Evolutionary conservation across 345 rosid species (phyloP).

Genomic region (Eucalyptus globulus): DNA sequence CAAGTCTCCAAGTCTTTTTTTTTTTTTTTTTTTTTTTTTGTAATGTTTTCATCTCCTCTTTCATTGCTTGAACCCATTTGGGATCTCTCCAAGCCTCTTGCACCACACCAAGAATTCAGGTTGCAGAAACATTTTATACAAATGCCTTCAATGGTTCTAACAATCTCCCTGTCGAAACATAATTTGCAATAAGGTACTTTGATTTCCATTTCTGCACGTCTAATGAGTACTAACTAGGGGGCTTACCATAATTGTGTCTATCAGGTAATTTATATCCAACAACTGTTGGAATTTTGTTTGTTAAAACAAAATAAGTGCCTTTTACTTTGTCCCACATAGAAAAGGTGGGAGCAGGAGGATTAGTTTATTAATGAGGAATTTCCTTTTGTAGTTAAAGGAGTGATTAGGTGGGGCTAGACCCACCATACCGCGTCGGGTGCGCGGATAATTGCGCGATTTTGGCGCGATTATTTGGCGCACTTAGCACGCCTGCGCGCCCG

Average conservation of each 20-base stretch:
- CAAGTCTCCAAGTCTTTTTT: background rate
- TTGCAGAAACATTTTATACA: background rate
- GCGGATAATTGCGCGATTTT: no score
- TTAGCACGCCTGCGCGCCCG: no score
- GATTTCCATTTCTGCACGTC: accelerated
- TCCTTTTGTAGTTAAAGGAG: no score
- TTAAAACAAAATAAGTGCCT: no score
- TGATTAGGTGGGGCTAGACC: no score
- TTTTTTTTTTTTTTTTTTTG: background rate
- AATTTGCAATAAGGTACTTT: background rate
- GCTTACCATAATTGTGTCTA: accelerated
- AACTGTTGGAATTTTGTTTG: no score
- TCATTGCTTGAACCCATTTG: background rate
- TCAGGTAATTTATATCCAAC: background rate
- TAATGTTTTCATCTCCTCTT: background rate
- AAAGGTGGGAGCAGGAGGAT: no score
- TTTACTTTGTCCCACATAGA: no score
- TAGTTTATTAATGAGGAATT: no score
- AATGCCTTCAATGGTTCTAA: background rate
- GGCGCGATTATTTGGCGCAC: no score
- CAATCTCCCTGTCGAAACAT: background rate
- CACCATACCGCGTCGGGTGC: no score
- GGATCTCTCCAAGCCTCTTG: background rate
- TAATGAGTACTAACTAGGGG: background rate
- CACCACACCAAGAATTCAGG: background rate